Evolutionary conservation across 139 green algal genomes (phyloP).

Genomic region (Volvox reticuliferus): DNA sequence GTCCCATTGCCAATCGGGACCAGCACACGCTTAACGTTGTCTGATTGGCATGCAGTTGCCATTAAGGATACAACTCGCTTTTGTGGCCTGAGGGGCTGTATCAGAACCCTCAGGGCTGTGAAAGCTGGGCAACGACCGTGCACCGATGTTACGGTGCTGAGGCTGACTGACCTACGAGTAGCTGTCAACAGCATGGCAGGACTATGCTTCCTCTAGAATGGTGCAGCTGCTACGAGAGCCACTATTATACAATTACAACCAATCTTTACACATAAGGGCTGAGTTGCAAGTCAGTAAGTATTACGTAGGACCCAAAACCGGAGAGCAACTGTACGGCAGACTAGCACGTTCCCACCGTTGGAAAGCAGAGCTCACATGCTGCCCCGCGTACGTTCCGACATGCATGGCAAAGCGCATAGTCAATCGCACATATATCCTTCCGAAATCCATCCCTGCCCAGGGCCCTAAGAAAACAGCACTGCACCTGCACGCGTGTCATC

Average conservation of each 20-base stretch:
- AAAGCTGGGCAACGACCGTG: neutral
- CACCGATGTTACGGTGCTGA: neutral
- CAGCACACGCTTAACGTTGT: constrained; percentile 75
- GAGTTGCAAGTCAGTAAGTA: too few species aligned
- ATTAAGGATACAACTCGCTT: neutral
- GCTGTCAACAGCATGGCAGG: constrained; percentile 27
- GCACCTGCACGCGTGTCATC: neutral
- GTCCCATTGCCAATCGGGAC: constrained; percentile 88
- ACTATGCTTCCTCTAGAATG: neutral
- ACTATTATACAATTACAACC: neutral
- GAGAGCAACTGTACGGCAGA: constrained; percentile 7
- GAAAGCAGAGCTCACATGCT: neutral
- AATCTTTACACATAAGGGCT: neutral
- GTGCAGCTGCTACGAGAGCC: too few species aligned
- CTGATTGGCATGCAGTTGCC: neutral
- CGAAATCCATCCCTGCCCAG: constrained; percentile 3
- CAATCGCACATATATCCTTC: neutral
- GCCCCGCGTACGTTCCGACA: neutral
- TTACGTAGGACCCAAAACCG: neutral
- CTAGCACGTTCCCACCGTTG: neutral
- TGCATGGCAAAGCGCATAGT: neutral
- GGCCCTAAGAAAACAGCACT: neutral
- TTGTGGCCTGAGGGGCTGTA: neutral
- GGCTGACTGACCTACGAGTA: neutral
- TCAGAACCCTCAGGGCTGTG: neutral